Base-by-base conservation (phyloP, 1,139 yeast genomes). In the Yamadazyma mexicana region DNA sequence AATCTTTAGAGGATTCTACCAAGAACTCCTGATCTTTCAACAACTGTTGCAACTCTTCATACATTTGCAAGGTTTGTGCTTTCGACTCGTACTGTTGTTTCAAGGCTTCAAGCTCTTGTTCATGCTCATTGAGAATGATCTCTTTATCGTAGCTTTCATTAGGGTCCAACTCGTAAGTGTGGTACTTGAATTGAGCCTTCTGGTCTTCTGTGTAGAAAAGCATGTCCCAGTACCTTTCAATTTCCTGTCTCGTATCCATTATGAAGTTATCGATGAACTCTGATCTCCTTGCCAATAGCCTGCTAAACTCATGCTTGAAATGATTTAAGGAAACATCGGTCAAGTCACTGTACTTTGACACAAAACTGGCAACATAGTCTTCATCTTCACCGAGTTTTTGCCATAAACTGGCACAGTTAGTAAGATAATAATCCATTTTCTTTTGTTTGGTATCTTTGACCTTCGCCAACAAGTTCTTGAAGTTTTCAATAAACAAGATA, bases 1-100 rank as follows among this genome's bases (percentile, higher is more conserved):
- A 82, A 56, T 92, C 95, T 51, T 81, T 83, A 1, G 87, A 77
- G 4, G 94, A 80, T 47, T 80, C 83, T 34, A 73, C 81, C 30
- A 92, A 69, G 37, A 78, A 78, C 4, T 61, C 55, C 48, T 84
- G 84, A 51, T 88, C 95, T 16, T 67, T 62, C 27, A 80, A 61
- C 14, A 91, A 60, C 6, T 70, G 75, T 35, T 73, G 66, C 46
- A 86, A 74, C 39, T 76, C 77, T 3, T 75, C 69, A 32, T 84
- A 77, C 11, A 76, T 58, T 7, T 68, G 62, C 32, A 88, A 59
- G 8, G 87, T 69, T 0, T 83, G 82, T 42, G 70, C 71, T 42
- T 82, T 73, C 4, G 70, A 62, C n/a, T 66, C 69, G 38, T 70
- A 69, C 40, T 81, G 79, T 4, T 58, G 55, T 38, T 79, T 70